Base-by-base conservation (phyloP, 73 alveolate genomes). In the Blepharisma japonicum region DNA sequence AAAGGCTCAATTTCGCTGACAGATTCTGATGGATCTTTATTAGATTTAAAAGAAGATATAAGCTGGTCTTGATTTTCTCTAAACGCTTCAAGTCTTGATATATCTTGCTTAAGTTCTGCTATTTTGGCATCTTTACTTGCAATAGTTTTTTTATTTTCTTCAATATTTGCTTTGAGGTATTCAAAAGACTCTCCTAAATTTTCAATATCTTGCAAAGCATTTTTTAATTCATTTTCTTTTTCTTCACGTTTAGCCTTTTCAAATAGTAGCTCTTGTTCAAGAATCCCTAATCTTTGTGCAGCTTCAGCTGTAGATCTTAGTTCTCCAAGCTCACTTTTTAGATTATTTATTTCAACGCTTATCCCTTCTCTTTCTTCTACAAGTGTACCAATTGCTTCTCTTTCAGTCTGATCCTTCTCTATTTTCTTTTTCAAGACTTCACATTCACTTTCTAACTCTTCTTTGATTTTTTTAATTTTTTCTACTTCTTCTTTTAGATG, bases 401-500 rank as follows among this genome's bases (percentile, higher is more conserved):
- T n/a, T 18, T 77, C 83, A 49, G 39, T 6, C 71, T 21, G 6
- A 6, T n/a, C 14, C 11, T 77, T 32, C 20, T 55, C 83, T 6
- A 68, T 11, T 8, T 46, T 54, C 49, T 77, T 38, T 68, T 51
- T 51, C 55, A 51, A 27, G 25, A 21, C 78, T 8, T 47, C 6
- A 27, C 50, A 23, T 8, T 51, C 78, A n/a, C 4, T 20, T 9
- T 54, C 83, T 6, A 77, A 54, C 11, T 56, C 42, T 20, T 21
- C 50, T 20, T 45, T 77, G 78, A 38, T 54, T 55, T 77, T 55
- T 21, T n/a, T n/a, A 45, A 77, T 77, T 77, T 79, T 32, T 55
- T 27, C 76, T 6, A 46, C 68, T 6, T 55, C 83, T 21, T 46
- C 78, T 68, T 50, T 32, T 32, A 32, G 42, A 32, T 32, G 42